Base-by-base conservation (phyloP, 1,139 yeast genomes). In the Debaryomyces robertsiae region DNA sequence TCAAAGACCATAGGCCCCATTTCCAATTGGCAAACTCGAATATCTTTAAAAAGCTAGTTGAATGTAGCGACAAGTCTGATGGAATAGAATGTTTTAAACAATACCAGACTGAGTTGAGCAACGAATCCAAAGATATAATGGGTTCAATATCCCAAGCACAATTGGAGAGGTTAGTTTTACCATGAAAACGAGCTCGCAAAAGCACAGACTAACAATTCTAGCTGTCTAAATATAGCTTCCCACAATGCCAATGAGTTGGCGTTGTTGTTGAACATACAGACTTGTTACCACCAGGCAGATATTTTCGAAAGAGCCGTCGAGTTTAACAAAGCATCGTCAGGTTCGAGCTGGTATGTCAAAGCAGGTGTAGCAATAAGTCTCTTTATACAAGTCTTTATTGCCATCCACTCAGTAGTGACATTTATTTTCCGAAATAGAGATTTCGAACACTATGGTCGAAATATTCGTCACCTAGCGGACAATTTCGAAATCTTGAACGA, bases 251-350 rank as follows among this genome's bases (percentile, higher is more conserved):
- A 45, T 37, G 66, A 61, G 38, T 39, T 59, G 2, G 47, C 53
- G 14, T 29, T 60, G 7, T 41, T 61, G 15, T 43, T 61, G 27
- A 52, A 47, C 31, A 50, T 58, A 28, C 66, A 58, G 41, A 45
- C 50, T 13, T 61, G 67, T 40, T 54, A 49, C 36, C 53, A 57
- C 41, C 56, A 55, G 27, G 55, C 60, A 2, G 54, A 54, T 43
- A 34, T 53, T 10, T 27, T 47, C 9, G 49, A 52, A 27, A 43
- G 48, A 13, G 33, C 45, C 5, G 41, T 37, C 33, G 39, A 43
- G 24, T 38, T 41, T 36, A 44, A 34, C 24, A 23, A 2, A 4
- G 9, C 39, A 6, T 22, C 32, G 9, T 24, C 38, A 4, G 44
- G 41, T 3, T 23, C 46, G 10, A 38, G 40, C 27, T 39, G 42